These are phyloP conservation scores for Gossypium arboreum DNA, from an alignment of 345 rosid species.

Conservation along the genomic window DNA sequence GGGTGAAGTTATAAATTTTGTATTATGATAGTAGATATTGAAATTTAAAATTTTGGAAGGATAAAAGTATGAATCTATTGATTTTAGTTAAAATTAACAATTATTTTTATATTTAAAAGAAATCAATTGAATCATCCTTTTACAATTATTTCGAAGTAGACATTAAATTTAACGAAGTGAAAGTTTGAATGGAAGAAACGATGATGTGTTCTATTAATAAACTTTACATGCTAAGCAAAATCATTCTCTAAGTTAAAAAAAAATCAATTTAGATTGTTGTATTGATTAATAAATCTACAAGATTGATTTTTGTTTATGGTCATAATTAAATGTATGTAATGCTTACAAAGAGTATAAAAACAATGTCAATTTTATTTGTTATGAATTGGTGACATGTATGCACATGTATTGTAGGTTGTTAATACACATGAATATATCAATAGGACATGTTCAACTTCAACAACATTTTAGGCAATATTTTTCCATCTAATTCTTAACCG, in stretches of 20 bases:
- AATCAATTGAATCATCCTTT: too few species aligned
- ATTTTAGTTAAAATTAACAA: too few species aligned
- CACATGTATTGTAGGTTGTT: not conserved
- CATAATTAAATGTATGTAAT: not conserved
- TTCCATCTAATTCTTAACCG: not conserved
- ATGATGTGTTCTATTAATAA: not conserved
- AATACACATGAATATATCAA: not conserved
- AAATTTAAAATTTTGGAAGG: too few species aligned
- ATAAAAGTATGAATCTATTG: too few species aligned
- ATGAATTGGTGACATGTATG: not conserved
- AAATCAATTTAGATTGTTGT: not conserved
- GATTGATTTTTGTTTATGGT: not conserved
- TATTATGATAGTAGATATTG: too few species aligned
- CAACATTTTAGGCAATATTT: not conserved
- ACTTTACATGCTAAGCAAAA: not conserved
- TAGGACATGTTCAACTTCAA: constrained; percentile 5
- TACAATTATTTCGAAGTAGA: too few species aligned
- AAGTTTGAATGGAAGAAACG: not conserved
- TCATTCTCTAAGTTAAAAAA: not conserved
- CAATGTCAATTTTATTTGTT: not conserved
- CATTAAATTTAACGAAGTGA: not conserved
- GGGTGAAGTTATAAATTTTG: too few species aligned
- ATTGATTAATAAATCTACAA: not conserved
- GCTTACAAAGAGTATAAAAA: not conserved
- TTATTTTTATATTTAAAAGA: too few species aligned